Evolutionary conservation across 768 basidiomycete genomes (phyloP).

Genomic region (Lyophyllum semitale): DNA sequence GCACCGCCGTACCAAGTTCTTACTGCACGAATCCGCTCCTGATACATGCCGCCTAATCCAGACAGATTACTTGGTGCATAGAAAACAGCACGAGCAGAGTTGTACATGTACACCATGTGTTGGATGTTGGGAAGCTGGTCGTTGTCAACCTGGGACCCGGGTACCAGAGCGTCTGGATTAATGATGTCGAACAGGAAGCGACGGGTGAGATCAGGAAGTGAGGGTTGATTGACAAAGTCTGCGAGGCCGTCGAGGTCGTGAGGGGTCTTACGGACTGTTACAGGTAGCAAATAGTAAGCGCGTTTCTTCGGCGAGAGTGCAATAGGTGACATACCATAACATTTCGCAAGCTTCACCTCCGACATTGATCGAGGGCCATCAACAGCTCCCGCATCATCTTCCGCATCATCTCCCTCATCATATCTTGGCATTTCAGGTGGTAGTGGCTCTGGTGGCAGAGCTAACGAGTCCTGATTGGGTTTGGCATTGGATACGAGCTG

Average conservation of each 20-base stretch:
- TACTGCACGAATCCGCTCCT: slow-evolving; percentile 26
- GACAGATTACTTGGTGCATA: slow-evolving; percentile 24
- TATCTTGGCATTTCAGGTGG: not conserved
- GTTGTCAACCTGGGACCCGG: too few relatives aligned
- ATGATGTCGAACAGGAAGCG: slow-evolving; percentile 27
- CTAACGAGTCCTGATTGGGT: too few relatives aligned
- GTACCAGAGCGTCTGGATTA: slow-evolving; percentile 18
- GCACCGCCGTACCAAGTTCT: slow-evolving; percentile 23
- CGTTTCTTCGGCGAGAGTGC: too few relatives aligned
- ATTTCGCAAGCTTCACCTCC: slow-evolving; percentile 1
- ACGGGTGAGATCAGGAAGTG: slow-evolving; percentile 18
- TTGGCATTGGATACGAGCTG: too few relatives aligned
- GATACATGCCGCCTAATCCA: slow-evolving; percentile 20
- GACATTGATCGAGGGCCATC: slow-evolving; percentile 1
- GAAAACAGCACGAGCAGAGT: slow-evolving; percentile 29
- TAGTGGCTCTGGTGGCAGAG: not conserved
- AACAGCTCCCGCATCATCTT: not conserved
- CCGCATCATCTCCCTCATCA: too few relatives aligned
- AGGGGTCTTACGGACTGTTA: not conserved
- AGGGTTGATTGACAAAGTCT: slow-evolving; percentile 16
- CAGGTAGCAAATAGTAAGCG: too few relatives aligned
- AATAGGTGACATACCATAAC: slow-evolving; percentile 7
- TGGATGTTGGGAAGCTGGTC: not conserved
- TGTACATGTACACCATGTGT: slow-evolving; percentile 13
- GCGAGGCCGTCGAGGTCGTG: slow-evolving; percentile 11